Evolutionary conservation across 495 filamentous ascomycete species (phyloP), one percentile per base, ranked within the genome.

Genomic region (Penicillium tannophilum): DNA sequence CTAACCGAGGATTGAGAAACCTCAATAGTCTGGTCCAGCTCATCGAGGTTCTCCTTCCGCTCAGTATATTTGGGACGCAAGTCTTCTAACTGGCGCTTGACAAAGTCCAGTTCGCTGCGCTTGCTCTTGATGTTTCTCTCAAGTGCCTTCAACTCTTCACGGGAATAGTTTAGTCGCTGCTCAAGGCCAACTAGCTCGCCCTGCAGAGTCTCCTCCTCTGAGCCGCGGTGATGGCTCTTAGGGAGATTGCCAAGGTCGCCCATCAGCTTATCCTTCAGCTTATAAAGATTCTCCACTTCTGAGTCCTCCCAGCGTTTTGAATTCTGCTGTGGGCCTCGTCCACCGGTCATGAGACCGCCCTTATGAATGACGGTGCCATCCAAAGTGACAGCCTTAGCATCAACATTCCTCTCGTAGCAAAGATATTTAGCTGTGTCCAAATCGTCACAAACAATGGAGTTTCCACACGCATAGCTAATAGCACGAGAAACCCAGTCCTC

Each of bases 341-440:
- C 94, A 80, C 94, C 94, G 23, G 94, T 98, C 91, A 99, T 97
- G 42, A 92, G 82, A 68, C 94, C 95, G n/a, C 89, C 91, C 68
- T 97, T 97, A 73, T 97, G 92, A 55, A 98, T 97, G 35, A 98
- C 90, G 30, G 86, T 90, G 26, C 94, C 95, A 66, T 97, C 90
- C 9, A 97, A 69, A 0, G 91, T 95, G 19, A 99, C 93, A 20
- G 93, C 92, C 70, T 97, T 97, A 28, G 93, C 93, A 62, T 93
- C 90, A 19, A 96, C 85, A 28, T 86, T 86, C 56, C 86, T 86
- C 42, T 90, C 87, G 71, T 94, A 97, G 75, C 91, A 93, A 20
- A 98, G 86, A 56, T 92, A 83, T 65, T 93, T 95, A 33, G 94
- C 94, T 23, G 91, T 88, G 4, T 86, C 79, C 10, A 96, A 74